phyloP scores from a whole-genome alignment of 1,284 basidiomycete genomes.

The Irpex sp. region DNA sequence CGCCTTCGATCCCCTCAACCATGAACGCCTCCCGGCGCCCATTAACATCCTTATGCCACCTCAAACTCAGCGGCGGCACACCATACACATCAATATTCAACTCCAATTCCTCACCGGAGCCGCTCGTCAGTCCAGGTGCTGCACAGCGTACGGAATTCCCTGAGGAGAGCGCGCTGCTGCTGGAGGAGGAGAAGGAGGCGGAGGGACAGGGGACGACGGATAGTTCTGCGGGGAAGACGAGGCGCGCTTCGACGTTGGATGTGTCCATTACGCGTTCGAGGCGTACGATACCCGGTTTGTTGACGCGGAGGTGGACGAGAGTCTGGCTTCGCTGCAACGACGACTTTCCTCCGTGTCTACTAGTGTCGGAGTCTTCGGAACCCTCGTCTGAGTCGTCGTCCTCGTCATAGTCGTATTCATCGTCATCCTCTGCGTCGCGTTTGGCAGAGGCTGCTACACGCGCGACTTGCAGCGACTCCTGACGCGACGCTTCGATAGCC shows the following conservation, averaged over 20 bases:
- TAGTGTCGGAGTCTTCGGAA: slow-evolving; percentile 10
- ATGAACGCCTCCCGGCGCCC: slow-evolving; percentile 63
- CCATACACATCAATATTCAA: slow-evolving; percentile 71
- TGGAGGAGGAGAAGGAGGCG: slow-evolving; percentile 55
- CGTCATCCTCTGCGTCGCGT: slow-evolving; percentile 36
- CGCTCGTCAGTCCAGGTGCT: slow-evolving; percentile 31
- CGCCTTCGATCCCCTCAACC: slow-evolving; percentile 81
- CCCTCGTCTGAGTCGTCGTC: slow-evolving; percentile 37
- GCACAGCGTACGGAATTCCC: slow-evolving; percentile 61
- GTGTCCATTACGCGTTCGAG: slow-evolving; percentile 73
- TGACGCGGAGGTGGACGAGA: slow-evolving; percentile 68
- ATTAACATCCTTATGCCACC: slow-evolving; percentile 70
- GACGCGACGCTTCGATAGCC: slow-evolving; percentile 55
- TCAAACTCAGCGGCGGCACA: slow-evolving; percentile 74
- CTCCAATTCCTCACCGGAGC: slow-evolving; percentile 59
- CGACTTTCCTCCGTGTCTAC: slow-evolving; percentile 27
- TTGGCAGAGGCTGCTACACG: slow-evolving; percentile 32
- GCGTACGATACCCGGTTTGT: slow-evolving; percentile 67
- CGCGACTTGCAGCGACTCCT: slow-evolving; percentile 46
- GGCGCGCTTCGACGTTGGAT: slow-evolving; percentile 61
- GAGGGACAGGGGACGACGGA: slow-evolving; percentile 80
- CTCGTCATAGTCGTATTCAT: slow-evolving; percentile 59
- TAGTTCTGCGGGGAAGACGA: slow-evolving; percentile 67
- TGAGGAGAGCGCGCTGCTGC: slow-evolving; percentile 35
- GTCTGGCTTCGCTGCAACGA: slow-evolving; percentile 68